These are phyloP conservation scores for Hordeum vulgare DNA, from an alignment of 176 grass and related monocot species.

Conservation along the genomic window DNA sequence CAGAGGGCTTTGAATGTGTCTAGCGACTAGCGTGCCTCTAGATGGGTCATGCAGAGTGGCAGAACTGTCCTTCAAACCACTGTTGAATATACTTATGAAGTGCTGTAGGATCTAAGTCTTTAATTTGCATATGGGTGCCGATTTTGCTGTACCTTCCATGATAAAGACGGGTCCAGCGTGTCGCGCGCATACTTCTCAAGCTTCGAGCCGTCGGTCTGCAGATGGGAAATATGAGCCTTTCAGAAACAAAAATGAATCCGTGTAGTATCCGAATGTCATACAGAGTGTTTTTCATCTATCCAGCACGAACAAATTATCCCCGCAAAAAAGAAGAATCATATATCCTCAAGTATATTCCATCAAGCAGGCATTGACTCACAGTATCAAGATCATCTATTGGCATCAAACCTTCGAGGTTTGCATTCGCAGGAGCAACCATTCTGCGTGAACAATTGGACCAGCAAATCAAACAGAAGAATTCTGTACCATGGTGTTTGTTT, in stretches of 20 bases:
- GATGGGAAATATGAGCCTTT: slow-evolving; percentile 7
- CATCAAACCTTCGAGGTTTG: slow-evolving; percentile 65
- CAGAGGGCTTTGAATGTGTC: slow-evolving; percentile 1
- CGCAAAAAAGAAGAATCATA: too few relatives aligned
- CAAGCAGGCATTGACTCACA: slow-evolving; percentile 38
- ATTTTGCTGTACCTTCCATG: slow-evolving; percentile 59
- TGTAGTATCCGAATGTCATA: background rate
- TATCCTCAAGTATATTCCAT: too few relatives aligned
- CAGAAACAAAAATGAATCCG: background rate
- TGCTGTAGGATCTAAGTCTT: slow-evolving; percentile 8
- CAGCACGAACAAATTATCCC: background rate
- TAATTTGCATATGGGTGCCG: background rate
- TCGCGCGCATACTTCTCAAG: slow-evolving; percentile 39
- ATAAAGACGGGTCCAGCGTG: slow-evolving; percentile 69
- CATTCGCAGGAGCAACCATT: slow-evolving; percentile 28
- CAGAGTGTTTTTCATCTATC: background rate
- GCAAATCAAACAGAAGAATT: background rate
- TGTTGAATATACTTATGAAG: background rate
- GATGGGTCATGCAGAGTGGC: background rate
- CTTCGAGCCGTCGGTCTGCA: slow-evolving; percentile 53
- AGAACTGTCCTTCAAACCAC: background rate
- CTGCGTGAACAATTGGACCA: slow-evolving; percentile 26
- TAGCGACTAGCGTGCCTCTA: background rate
- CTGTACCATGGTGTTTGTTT: background rate
- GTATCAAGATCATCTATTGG: slow-evolving; percentile 24